Conservation (phyloP, 805 yeast genomes). For the Kockiozyma suomiensis region DNA sequence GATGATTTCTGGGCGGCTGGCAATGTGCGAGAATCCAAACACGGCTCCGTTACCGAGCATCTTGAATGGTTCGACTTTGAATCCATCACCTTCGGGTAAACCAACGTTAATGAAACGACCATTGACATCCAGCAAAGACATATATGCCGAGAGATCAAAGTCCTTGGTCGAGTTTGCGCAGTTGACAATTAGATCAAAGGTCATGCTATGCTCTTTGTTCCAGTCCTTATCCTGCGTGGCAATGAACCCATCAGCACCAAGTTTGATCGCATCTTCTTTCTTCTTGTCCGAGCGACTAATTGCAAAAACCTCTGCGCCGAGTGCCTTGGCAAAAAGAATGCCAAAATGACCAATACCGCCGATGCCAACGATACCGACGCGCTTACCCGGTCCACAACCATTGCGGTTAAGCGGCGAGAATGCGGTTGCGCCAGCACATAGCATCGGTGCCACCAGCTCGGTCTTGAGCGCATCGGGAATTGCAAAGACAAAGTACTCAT, state of each 20-base stretch:
- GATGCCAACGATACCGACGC: conserved; percentile 57
- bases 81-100: conserved; percentile 49
- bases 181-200: conserved; percentile 55
- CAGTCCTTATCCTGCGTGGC: conserved; percentile 50
- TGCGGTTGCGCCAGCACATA: conserved; percentile 77
- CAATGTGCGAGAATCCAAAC: conserved; percentile 60
- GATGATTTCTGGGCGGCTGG: conserved; percentile 66
- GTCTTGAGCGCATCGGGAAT: conserved; percentile 58
- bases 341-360: conserved; percentile 71
- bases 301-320: conserved; percentile 69
- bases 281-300: conserved; percentile 55
- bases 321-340: conserved; percentile 57
- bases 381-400: conserved; percentile 52
- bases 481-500: conserved; percentile 62
- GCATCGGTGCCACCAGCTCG: conserved; percentile 64
- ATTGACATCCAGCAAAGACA: conserved; percentile 56
- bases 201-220: conserved; percentile 39
- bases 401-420: conserved; percentile 60
- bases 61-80: conserved; percentile 21
- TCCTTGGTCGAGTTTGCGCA: conserved; percentile 57
- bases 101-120: conserved; percentile 66
- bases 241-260: conserved; percentile 59
- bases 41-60: conserved; percentile 43
- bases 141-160: conserved; percentile 52
- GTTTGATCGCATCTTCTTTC: conserved; percentile 53